These are phyloP conservation scores for Scedosporium dehoogii DNA, from an alignment of 2,329 filamentous ascomycete species.

Conservation along the genomic window DNA sequence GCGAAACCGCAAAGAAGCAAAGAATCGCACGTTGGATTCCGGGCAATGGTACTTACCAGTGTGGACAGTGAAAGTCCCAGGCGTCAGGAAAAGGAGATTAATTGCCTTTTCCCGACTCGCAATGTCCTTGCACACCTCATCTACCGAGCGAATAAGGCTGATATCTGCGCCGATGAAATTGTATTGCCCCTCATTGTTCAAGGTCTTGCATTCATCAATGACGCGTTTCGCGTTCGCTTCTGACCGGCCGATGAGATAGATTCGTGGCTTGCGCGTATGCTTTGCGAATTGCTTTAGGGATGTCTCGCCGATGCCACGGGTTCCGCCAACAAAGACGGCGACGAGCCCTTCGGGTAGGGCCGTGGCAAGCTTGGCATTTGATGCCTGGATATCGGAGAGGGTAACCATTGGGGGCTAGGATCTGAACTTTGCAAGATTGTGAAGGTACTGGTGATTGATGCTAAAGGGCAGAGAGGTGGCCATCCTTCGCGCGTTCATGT, in stretches of 20 bases:
- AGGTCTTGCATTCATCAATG: constrained; percentile 25
- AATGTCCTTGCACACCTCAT: constrained; percentile 39
- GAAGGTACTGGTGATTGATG: too few species aligned
- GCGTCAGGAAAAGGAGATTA: constrained; percentile 36
- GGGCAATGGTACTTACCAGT: background rate
- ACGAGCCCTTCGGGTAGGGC: constrained; percentile 28
- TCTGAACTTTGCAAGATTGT: too few species aligned
- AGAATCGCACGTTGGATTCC: background rate
- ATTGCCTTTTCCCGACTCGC: constrained; percentile 37
- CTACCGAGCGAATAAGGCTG: constrained; percentile 35
- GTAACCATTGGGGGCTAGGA: constrained; percentile 20
- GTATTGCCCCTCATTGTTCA: constrained; percentile 34
- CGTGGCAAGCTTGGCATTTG: constrained; percentile 21
- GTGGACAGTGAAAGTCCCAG: background rate
- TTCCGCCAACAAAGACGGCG: constrained; percentile 40
- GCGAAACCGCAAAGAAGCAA: background rate
- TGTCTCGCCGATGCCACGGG: constrained; percentile 38
- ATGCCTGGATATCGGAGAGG: constrained; percentile 18
- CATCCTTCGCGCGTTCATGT: too few species aligned
- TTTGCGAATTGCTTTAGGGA: constrained; percentile 34
- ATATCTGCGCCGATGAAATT: constrained; percentile 36
- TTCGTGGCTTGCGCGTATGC: constrained; percentile 26
- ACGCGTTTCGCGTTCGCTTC: constrained; percentile 28
- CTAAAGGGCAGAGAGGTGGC: too few species aligned
- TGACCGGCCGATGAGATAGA: constrained; percentile 39